A percentile compares a stretch with the other conserved stretches of the same genome.
Conservation (phyloP, 371 early-diverging fungal genomes). For the Neoconidiobolus thromboides region DNA sequence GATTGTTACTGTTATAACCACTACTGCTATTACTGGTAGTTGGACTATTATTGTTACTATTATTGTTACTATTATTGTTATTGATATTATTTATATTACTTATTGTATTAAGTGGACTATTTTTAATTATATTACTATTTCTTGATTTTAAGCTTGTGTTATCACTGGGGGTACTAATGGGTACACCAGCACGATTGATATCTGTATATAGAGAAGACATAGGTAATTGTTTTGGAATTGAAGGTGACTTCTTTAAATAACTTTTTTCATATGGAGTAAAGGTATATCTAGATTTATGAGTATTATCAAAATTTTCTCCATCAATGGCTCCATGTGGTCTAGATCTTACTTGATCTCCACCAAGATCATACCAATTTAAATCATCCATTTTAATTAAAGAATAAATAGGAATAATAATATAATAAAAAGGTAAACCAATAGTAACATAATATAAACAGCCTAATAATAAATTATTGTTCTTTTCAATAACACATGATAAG, state of each 20-base stretch:
- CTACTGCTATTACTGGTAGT: too few species aligned
- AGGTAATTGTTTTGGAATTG: neutral
- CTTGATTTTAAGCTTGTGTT: too few species aligned
- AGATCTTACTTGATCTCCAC: constrained; percentile 1
- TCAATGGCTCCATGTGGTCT: constrained; percentile 3
- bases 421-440: constrained; percentile 3
- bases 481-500: neutral
- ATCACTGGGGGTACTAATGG: neutral
- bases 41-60: too few species aligned
- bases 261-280: neutral
- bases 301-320: neutral
- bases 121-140: too few species aligned
- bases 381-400: constrained; percentile 1
- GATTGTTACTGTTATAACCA: neutral
- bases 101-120: too few species aligned
- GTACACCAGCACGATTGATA: constrained; percentile 1
- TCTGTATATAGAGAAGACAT: neutral
- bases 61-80: too few species aligned
- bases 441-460: neutral
- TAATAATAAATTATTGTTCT: neutral
- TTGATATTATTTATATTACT: too few species aligned
- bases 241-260: neutral
- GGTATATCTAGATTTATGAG: neutral
- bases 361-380: constrained; percentile 2
- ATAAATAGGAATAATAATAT: constrained; percentile 1